Base-by-base conservation (phyloP, 495 filamentous ascomycete species). In the Cudoniella acicularis region DNA sequence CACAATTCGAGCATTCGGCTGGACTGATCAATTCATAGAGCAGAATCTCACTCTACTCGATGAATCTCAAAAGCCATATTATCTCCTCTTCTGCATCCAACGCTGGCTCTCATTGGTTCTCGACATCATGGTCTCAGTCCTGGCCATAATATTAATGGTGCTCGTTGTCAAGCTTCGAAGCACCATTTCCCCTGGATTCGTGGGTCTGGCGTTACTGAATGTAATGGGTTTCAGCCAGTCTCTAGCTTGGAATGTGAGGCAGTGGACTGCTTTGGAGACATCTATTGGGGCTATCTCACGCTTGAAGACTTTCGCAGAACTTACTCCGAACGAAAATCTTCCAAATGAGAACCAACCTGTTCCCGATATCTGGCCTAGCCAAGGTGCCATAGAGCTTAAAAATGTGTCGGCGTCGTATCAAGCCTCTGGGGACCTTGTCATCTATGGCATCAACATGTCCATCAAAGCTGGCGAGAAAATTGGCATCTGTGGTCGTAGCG, bases 361-460 rank as follows among this genome's bases (percentile, higher is more conserved):
- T 2, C 54, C 69, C 24, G 54, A 1, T 74, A 77, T 40, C 55
- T 75, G 72, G 72, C 73, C 73, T 18, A 47, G 54, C 8, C 13
- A 52, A 20, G 64, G 69, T 0, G 52, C 40, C 1, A 49, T 76
- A 1, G 66, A 69, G 23, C 48, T 77, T 21, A 43, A 59, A 18
- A 57, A 67, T 24, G 57, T 75, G 9, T 70, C 65, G 2, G 73
- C 70, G 8, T 53, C 60, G 11, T 75, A 75, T 51, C 58, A 55
- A 64, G 68, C 52, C 60, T 65, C 4, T 10, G 4, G 10, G 2
- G 4, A 1, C 45, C 20, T 30, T 42, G 21, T 49, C 41, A 20
- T 24, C 71, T 86, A 64, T 1, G 84, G 88, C 42, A 81, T 96
- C 50, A 89, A 79, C 1, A 95, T 98, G 74, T 85, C 84, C 62